A percentile compares a stretch with the other conserved stretches of the same genome.
These are phyloP conservation scores for Hemileccinum rubropunctum DNA, from an alignment of 768 basidiomycete genomes.

Conservation along the genomic window DNA sequence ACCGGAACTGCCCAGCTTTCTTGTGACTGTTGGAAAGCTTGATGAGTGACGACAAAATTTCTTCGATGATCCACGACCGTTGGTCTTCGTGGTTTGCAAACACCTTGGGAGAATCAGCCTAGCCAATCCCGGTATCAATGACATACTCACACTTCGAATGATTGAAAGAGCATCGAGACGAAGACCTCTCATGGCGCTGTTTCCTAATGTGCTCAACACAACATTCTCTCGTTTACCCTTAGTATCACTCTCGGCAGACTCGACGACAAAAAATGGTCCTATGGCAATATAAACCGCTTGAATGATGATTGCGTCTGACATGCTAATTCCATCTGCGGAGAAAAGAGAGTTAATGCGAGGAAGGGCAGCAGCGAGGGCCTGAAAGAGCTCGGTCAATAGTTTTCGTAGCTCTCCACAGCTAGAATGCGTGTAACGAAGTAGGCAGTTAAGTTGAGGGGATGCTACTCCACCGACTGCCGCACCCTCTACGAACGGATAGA, in stretches of 20 bases:
- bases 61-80: conserved; percentile 96
- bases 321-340: conserved; percentile 57
- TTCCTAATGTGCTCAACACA: conserved; percentile 65
- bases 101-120: conserved; percentile 49
- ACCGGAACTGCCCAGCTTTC: conserved; percentile 89
- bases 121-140: background rate
- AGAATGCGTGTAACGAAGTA: conserved; percentile 44
- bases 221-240: conserved; percentile 56
- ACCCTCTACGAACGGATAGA: conserved; percentile 87
- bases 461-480: conserved; percentile 40
- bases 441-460: conserved; percentile 50
- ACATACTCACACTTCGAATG: conserved; percentile 71
- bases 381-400: conserved; percentile 66
- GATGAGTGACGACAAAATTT: conserved; percentile 86
- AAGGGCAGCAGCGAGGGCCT: conserved; percentile 66
- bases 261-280: conserved; percentile 91
- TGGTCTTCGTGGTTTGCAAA: conserved; percentile 91
- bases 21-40: conserved; percentile 89
- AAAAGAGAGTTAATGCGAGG: conserved; percentile 76
- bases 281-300: conserved; percentile 91
- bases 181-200: conserved; percentile 77
- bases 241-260: conserved; percentile 53
- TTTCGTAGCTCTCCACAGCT: conserved; percentile 38
- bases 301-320: conserved; percentile 92
- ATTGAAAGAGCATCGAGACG: conserved; percentile 79